phyloP scores from a whole-genome alignment of 768 basidiomycete genomes.

The Leccinellum rugosiceps region DNA sequence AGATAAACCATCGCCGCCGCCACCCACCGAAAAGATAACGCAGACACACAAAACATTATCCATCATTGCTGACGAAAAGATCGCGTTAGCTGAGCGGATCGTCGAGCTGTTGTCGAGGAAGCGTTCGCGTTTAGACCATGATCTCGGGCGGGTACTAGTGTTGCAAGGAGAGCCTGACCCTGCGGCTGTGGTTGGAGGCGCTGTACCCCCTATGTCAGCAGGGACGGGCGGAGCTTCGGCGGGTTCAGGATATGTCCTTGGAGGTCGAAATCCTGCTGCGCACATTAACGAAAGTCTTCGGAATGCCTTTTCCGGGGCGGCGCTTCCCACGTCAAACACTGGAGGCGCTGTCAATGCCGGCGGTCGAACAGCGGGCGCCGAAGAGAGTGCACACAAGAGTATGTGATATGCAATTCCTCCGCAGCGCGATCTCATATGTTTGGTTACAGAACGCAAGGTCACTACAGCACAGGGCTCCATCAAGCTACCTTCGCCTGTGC shows the following conservation, averaged over 20 bases:
- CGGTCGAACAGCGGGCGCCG: slow-evolving; percentile 16
- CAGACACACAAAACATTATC: slow-evolving; percentile 26
- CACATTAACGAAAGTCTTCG: slow-evolving; percentile 40
- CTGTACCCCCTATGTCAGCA: slow-evolving; percentile 22
- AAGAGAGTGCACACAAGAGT: slow-evolving; percentile 32
- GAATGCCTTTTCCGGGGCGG: slow-evolving; percentile 32
- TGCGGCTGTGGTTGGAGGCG: slow-evolving; percentile 30
- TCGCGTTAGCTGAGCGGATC: slow-evolving; percentile 41
- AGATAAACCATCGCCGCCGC: slow-evolving; percentile 30
- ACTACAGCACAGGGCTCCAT: slow-evolving; percentile 30
- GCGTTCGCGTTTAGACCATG: slow-evolving; percentile 45
- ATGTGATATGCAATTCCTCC: neutral
- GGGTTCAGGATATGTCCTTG: slow-evolving; percentile 30
- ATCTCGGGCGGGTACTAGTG: slow-evolving; percentile 41
- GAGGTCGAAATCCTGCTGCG: slow-evolving; percentile 37
- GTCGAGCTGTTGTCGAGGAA: slow-evolving; percentile 44
- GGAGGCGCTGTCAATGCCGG: slow-evolving; percentile 4
- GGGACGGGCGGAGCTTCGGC: slow-evolving; percentile 6
- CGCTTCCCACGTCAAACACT: slow-evolving; percentile 18
- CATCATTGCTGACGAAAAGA: slow-evolving; percentile 42
- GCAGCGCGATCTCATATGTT: slow-evolving; percentile 1
- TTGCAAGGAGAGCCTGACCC: slow-evolving; percentile 44
- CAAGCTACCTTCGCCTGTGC: slow-evolving; percentile 34
- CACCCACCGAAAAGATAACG: slow-evolving; percentile 31
- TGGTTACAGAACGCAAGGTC: slow-evolving; percentile 28